Conservation (phyloP, 805 yeast species). For the Candida silvatica region DNA sequence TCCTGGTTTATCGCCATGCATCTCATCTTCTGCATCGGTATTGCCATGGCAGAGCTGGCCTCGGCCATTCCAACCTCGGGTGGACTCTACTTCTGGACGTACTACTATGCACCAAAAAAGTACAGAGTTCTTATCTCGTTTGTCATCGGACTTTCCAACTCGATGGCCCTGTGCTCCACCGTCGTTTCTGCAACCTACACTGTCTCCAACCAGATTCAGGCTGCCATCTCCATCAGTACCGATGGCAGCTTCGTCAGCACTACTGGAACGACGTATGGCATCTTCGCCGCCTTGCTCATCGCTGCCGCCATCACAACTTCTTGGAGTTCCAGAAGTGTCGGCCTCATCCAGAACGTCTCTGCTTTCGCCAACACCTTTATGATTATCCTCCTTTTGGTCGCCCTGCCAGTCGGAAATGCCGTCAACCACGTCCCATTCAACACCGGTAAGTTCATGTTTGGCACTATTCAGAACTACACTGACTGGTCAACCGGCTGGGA, state of each 20-base stretch:
- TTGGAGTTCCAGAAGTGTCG: constrained; percentile 43
- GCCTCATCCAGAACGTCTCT: constrained; percentile 50
- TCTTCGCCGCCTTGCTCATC: constrained; percentile 49
- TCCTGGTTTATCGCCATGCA: constrained; percentile 48
- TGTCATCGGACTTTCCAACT: constrained; percentile 56
- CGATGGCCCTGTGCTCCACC: constrained; percentile 56
- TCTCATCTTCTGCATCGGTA: constrained; percentile 47
- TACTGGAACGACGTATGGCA: constrained; percentile 48
- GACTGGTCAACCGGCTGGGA: constrained; percentile 54
- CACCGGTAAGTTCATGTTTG: constrained; percentile 42
- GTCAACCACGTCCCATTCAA: constrained; percentile 31
- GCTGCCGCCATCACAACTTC: too few species aligned
- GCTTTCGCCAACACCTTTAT: constrained; percentile 42
- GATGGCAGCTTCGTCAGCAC: constrained; percentile 49
- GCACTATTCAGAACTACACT: constrained; percentile 36
- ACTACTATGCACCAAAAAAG: constrained; percentile 55
- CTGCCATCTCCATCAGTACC: constrained; percentile 38
- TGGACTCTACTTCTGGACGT: constrained; percentile 63
- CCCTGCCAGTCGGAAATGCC: constrained; percentile 52
- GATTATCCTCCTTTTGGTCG: constrained; percentile 46
- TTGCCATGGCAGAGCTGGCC: constrained; percentile 56
- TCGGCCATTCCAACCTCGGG: constrained; percentile 69
- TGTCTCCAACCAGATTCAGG: constrained; percentile 45
- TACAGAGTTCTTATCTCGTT: constrained; percentile 44
- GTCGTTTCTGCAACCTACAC: constrained; percentile 61